Percentiles rank a stretch among this genome's conserved stretches.
These are phyloP conservation scores for Tuber umbilicatum DNA, from an alignment of 495 filamentous ascomycete species.

Conservation along the genomic window DNA sequence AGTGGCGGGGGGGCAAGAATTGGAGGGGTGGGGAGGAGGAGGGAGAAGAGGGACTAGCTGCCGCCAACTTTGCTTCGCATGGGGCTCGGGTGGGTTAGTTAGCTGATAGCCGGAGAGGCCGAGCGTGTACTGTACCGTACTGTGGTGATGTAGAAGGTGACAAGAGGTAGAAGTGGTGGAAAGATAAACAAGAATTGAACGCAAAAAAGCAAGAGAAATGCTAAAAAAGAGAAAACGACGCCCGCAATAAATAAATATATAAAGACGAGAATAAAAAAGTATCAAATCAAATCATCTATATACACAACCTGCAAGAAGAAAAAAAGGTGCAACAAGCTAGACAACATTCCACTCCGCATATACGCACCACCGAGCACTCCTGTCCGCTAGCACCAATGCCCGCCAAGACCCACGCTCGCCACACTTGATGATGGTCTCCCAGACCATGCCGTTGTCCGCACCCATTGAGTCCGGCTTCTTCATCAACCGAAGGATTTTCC, in stretches of 20 bases:
- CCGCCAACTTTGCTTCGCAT: background rate
- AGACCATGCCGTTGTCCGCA: slow-evolving; percentile 50
- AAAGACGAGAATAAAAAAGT: slow-evolving; percentile 6
- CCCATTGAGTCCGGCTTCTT: slow-evolving; percentile 72
- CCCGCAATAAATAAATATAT: slow-evolving; percentile 21
- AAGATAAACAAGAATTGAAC: slow-evolving; percentile 8
- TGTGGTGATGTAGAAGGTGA: background rate
- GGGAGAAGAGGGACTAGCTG: background rate
- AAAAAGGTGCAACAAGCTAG: slow-evolving; percentile 14
- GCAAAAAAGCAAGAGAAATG: slow-evolving; percentile 3
- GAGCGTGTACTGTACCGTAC: background rate
- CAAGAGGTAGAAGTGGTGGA: background rate
- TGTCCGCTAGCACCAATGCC: slow-evolving; percentile 86
- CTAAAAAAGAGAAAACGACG: slow-evolving; percentile 21
- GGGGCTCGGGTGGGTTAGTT: background rate
- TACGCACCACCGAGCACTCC: slow-evolving; percentile 95
- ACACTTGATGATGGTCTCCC: slow-evolving; percentile 98
- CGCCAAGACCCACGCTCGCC: slow-evolving; percentile 87
- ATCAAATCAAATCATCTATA: background rate
- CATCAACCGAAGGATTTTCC: slow-evolving; percentile 86
- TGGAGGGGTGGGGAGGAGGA: background rate
- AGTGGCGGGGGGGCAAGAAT: background rate
- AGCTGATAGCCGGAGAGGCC: background rate
- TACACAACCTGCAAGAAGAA: slow-evolving; percentile 7
- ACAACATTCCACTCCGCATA: slow-evolving; percentile 87